phyloP scores from a whole-genome alignment of 2,329 filamentous ascomycete species.

The Tolypocladium tundrense region DNA sequence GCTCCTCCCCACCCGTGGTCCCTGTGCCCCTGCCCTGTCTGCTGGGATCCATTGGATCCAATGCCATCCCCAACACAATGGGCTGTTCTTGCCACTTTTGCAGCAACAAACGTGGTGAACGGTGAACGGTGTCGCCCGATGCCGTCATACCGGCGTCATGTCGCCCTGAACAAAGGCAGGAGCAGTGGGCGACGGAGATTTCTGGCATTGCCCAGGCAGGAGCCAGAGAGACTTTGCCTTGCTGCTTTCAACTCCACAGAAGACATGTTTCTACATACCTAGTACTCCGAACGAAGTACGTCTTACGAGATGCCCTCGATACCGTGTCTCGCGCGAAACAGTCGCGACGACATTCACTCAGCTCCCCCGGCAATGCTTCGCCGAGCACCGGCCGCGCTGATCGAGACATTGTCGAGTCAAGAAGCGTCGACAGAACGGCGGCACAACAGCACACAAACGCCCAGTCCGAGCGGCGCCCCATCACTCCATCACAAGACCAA shows the following conservation, averaged over 20 bases:
- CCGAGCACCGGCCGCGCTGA: background rate
- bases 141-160: background rate
- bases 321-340: background rate
- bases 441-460: background rate
- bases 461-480: background rate
- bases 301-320: background rate
- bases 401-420: background rate
- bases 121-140: background rate
- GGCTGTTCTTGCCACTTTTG: background rate
- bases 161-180: background rate
- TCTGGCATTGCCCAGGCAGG: background rate
- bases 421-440: no score
- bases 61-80: background rate
- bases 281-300: no score
- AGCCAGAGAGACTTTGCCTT: background rate
- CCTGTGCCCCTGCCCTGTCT: background rate
- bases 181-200: background rate
- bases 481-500: background rate
- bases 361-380: background rate
- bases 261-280: background rate
- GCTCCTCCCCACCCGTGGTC: background rate
- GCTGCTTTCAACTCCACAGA: background rate
- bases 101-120: background rate
- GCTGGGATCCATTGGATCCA: slow-evolving; percentile 1
- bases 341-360: background rate